Conservation (phyloP, 306 rosid species). For the Betula pendula region DNA sequence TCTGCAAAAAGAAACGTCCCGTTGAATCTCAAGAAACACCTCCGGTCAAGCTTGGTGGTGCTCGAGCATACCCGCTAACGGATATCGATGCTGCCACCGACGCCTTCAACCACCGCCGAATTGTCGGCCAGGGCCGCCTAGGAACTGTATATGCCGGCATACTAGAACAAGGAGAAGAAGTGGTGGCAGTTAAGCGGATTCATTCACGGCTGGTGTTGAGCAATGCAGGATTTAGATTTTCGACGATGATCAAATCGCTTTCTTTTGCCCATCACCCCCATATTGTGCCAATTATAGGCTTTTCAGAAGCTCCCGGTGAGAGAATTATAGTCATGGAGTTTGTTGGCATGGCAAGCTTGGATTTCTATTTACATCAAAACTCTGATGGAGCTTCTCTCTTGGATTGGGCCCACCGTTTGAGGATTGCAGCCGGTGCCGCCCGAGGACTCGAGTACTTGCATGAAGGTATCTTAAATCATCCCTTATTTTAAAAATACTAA, state of each 20-base stretch:
- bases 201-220: conserved; percentile 67
- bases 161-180: conserved; percentile 37
- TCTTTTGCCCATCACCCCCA: conserved; percentile 78
- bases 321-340: conserved; percentile 70
- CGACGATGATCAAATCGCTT: conserved; percentile 53
- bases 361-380: conserved; percentile 66
- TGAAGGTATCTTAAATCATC: conserved; percentile 32
- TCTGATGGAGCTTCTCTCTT: conserved; percentile 53
- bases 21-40: conserved; percentile 52
- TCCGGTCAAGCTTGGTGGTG: conserved; percentile 43
- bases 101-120: conserved; percentile 67
- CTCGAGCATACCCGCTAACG: conserved; percentile 49
- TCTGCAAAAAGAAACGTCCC: conserved; percentile 61
- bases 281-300: conserved; percentile 71
- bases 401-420: conserved; percentile 57
- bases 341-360: conserved; percentile 53
- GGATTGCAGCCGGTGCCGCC: conserved; percentile 75
- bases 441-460: conserved; percentile 80
- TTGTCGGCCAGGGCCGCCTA: conserved; percentile 69
- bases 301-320: conserved; percentile 88
- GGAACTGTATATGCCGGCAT: conserved; percentile 79
- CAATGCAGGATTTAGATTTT: conserved; percentile 74
- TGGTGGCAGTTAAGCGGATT: conserved; percentile 70
- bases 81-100: conserved; percentile 71
- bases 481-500: too few relatives aligned